These are phyloP conservation scores for Aspergillus novoparasiticus DNA, from an alignment of 2,329 filamentous ascomycete genomes.

Conservation along the genomic window DNA sequence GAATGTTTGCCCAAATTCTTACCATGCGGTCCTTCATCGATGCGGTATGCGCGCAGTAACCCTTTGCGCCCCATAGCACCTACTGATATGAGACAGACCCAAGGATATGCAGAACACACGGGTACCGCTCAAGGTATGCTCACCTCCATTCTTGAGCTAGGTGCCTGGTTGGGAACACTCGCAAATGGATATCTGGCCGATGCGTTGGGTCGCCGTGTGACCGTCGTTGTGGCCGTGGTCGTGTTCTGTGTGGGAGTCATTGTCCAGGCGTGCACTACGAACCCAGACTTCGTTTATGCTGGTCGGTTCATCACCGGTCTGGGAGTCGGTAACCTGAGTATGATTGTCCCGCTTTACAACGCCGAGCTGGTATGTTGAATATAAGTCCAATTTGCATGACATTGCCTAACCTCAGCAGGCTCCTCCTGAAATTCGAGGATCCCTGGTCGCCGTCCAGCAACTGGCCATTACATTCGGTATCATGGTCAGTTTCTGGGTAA, in stretches of 20 bases:
- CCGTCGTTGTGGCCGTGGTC: constrained; percentile 35
- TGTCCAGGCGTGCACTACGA: constrained; percentile 38
- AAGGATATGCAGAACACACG: constrained; percentile 29
- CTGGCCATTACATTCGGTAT: constrained; percentile 49
- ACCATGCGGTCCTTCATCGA: constrained; percentile 52
- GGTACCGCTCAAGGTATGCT: constrained; percentile 35
- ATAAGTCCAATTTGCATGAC: not conserved
- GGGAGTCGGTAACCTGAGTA: constrained; percentile 45
- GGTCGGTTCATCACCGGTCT: constrained; percentile 47
- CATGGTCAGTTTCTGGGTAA: constrained; percentile 46
- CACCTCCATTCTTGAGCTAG: constrained; percentile 46
- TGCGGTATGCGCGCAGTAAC: constrained; percentile 44
- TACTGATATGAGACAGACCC: constrained; percentile 20
- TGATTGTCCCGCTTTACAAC: constrained; percentile 46
- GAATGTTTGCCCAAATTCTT: constrained; percentile 72
- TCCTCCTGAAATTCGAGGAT: constrained; percentile 46
- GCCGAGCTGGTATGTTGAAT: constrained; percentile 31
- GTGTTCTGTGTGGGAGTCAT: constrained; percentile 43
- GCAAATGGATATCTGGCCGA: constrained; percentile 42
- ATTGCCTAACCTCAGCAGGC: constrained; percentile 26
- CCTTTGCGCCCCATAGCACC: not conserved
- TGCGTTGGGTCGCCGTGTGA: constrained; percentile 36
- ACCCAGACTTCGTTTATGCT: constrained; percentile 36
- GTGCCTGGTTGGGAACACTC: constrained; percentile 42
- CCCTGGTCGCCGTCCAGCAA: constrained; percentile 46